Percentiles rank a stretch among this genome's conserved stretches.
These are phyloP conservation scores for Pontederia crassipes DNA, from an alignment of 176 grass and related monocot species.

Conservation along the genomic window DNA sequence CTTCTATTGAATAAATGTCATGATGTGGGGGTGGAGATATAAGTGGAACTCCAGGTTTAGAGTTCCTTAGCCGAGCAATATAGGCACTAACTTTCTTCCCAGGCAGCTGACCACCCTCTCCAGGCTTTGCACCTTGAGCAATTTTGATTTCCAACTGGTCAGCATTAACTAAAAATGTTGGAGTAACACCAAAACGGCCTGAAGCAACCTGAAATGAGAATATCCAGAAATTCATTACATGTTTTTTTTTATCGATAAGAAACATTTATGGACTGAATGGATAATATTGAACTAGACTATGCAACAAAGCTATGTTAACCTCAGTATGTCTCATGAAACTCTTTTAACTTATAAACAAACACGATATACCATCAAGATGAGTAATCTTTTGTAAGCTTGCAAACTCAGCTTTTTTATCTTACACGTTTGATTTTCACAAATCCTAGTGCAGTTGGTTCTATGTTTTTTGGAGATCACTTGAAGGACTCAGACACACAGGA, in stretches of 20 bases:
- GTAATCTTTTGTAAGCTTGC: too few relatives aligned
- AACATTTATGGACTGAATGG: too few relatives aligned
- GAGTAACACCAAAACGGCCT: conserved; percentile 98
- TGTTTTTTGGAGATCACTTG: too few relatives aligned
- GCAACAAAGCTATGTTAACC: not conserved
- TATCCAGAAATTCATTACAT: conserved; percentile 14
- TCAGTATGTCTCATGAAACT: too few relatives aligned
- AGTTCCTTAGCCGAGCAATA: conserved; percentile 93
- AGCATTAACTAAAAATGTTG: conserved; percentile 96
- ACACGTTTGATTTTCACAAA: too few relatives aligned
- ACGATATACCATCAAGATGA: too few relatives aligned
- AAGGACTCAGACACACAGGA: too few relatives aligned
- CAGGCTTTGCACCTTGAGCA: conserved; percentile 98
- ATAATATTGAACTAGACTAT: not conserved
- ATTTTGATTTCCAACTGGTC: conserved; percentile 98
- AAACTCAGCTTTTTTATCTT: too few relatives aligned
- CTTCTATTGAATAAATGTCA: conserved; percentile 99
- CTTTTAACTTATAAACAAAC: too few relatives aligned
- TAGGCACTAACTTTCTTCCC: conserved; percentile 99
- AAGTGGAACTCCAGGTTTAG: conserved; percentile 97
- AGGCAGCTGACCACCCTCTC: conserved; percentile 95
- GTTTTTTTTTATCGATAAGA: not conserved
- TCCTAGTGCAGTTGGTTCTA: too few relatives aligned
- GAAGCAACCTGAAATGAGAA: conserved; percentile 74
- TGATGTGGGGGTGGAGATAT: conserved; percentile 99